These are phyloP conservation scores for Solanum hybrid DNA, from an alignment of 305 asterid genomes.

Conservation along the genomic window DNA sequence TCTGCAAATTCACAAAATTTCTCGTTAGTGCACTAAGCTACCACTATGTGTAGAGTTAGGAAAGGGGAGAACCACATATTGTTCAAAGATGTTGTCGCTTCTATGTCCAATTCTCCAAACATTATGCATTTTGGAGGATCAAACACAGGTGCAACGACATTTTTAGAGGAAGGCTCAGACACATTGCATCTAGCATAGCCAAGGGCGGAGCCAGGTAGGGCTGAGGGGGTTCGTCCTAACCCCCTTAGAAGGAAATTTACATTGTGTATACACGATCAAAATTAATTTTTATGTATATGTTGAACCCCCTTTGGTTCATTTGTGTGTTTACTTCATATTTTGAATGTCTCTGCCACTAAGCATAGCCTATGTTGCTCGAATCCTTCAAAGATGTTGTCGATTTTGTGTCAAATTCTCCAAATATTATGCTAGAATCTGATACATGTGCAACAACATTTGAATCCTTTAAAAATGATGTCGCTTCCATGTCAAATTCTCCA, in stretches of 20 bases:
- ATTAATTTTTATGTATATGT: not conserved
- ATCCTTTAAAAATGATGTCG: not conserved
- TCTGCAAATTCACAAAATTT: slow-evolving; percentile 20
- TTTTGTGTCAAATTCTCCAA: not conserved
- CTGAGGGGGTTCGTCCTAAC: not conserved
- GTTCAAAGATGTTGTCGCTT: not conserved
- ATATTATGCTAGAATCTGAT: not conserved
- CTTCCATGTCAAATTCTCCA: not conserved
- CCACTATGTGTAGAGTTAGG: not conserved
- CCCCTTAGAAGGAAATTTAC: not conserved
- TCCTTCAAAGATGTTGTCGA: not conserved
- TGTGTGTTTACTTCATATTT: not conserved
- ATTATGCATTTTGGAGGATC: not conserved
- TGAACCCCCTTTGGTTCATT: not conserved
- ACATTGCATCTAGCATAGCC: not conserved
- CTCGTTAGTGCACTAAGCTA: not conserved
- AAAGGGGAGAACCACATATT: not conserved
- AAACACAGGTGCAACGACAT: not conserved
- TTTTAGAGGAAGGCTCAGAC: not conserved
- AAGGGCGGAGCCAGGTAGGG: not conserved
- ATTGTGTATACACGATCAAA: not conserved
- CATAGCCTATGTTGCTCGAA: not conserved
- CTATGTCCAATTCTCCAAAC: not conserved
- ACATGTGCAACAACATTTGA: not conserved
- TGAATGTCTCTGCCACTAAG: not conserved